A percentile compares a stretch with the other conserved stretches of the same genome.
Conservation (phyloP, 2,329 filamentous ascomycete genomes). For the Fusarium nodosum region DNA sequence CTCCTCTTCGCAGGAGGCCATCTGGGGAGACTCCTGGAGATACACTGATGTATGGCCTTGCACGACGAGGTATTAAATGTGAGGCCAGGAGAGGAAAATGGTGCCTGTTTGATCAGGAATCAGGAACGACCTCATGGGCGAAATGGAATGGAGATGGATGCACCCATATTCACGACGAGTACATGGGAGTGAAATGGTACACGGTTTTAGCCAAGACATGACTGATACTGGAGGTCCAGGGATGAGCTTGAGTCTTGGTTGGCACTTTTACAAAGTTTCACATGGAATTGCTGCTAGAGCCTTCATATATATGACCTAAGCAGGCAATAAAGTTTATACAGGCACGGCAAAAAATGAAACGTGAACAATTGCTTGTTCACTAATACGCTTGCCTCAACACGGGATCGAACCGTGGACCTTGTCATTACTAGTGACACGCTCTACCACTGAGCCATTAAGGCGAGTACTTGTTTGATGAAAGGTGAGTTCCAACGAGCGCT, state of each 20-base stretch:
- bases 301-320: too few species aligned
- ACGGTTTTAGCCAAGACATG: conserved; percentile 4
- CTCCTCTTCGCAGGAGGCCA: background rate
- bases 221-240: background rate
- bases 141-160: conserved; percentile 21
- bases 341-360: background rate
- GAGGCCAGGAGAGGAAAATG: conserved; percentile 20
- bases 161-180: conserved; percentile 11
- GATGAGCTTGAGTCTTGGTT: background rate
- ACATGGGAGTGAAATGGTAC: conserved; percentile 22
- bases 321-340: background rate
- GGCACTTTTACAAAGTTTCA: too few species aligned
- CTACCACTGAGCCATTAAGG: conserved; percentile 39
- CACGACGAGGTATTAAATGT: background rate
- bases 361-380: accelerated
- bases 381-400: conserved; percentile 4
- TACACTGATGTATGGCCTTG: conserved; percentile 1
- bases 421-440: conserved; percentile 42
- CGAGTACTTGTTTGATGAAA: conserved; percentile 12
- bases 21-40: conserved; percentile 2
- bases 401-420: conserved; percentile 41
- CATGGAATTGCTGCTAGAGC: too few species aligned
- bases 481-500: accelerated
- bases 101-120: conserved; percentile 29
- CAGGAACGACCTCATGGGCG: conserved; percentile 1